A percentile compares a stretch with the other conserved stretches of the same genome.
These are phyloP conservation scores for Cetradonia linearis DNA, from an alignment of 495 filamentous ascomycete species.

Conservation along the genomic window DNA sequence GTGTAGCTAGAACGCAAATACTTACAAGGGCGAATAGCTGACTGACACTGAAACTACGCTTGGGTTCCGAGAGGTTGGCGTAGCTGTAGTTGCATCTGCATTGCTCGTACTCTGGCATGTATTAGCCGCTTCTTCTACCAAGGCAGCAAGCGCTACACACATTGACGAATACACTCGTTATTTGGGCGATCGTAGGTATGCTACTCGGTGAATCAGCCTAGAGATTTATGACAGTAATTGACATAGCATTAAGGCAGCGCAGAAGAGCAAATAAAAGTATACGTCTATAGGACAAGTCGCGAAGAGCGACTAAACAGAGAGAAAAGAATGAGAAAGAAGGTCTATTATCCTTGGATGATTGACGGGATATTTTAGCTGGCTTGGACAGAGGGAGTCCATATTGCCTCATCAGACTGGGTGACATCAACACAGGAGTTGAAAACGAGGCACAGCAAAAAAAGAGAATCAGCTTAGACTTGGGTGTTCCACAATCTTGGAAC, in stretches of 20 bases:
- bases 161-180: background rate
- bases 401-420: background rate
- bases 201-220: background rate
- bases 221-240: background rate
- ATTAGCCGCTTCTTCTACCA: background rate
- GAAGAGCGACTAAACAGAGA: background rate
- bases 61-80: background rate
- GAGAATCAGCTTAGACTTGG: background rate
- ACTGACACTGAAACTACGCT: background rate
- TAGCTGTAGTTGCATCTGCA: background rate
- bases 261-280: background rate
- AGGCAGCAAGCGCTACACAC: background rate
- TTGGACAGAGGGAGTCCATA: background rate
- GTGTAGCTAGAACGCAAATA: background rate
- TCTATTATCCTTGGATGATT: background rate
- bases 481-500: background rate
- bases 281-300: background rate
- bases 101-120: background rate
- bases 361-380: background rate
- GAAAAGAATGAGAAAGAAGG: background rate
- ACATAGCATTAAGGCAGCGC: background rate
- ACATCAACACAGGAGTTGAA: background rate
- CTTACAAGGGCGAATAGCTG: background rate
- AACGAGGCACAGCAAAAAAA: background rate
- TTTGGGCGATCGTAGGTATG: background rate